A percentile compares a stretch with the other conserved stretches of the same genome.
These are phyloP conservation scores for Talaromyces proteolyticus DNA, from an alignment of 495 filamentous ascomycete species.

Conservation along the genomic window DNA sequence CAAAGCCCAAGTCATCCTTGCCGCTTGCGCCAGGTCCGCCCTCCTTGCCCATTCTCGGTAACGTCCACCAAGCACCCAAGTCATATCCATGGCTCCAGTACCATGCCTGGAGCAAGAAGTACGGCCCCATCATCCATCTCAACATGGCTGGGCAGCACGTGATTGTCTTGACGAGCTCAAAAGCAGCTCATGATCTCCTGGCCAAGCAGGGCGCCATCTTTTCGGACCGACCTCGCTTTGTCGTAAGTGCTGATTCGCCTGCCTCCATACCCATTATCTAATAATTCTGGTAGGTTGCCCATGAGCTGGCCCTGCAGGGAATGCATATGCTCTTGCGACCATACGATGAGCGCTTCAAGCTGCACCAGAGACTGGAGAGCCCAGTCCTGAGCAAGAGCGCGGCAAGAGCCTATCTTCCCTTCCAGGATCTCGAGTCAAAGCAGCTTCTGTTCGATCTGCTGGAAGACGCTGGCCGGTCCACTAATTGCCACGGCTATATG, in stretches of 20 bases:
- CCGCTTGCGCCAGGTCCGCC: slow-evolving; percentile 10
- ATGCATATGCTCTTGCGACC: slow-evolving; percentile 37
- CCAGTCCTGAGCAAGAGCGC: slow-evolving; percentile 26
- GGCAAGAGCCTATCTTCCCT: slow-evolving; percentile 24
- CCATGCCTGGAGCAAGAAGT: slow-evolving; percentile 54
- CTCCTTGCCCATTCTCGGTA: slow-evolving; percentile 49
- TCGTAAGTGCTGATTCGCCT: too few relatives aligned
- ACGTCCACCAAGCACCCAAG: slow-evolving; percentile 50
- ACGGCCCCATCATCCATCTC: slow-evolving; percentile 57
- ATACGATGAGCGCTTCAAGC: slow-evolving; percentile 32
- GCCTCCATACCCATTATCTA: too few relatives aligned
- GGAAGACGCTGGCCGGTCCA: too few relatives aligned
- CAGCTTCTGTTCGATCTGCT: slow-evolving; percentile 20
- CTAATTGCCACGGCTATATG: too few relatives aligned
- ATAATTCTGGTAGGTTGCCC: too few relatives aligned
- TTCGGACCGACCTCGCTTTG: slow-evolving; percentile 57
- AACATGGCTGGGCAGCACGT: slow-evolving; percentile 49
- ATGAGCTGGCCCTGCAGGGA: too few relatives aligned
- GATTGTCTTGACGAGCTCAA: slow-evolving; percentile 53
- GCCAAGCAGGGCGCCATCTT: slow-evolving; percentile 54
- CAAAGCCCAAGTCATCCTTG: too few relatives aligned
- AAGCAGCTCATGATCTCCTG: slow-evolving; percentile 52
- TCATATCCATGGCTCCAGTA: slow-evolving; percentile 50
- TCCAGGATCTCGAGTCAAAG: slow-evolving; percentile 32
- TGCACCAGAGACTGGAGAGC: slow-evolving; percentile 23